These are phyloP conservation scores for Codiaeum variegatum DNA, from an alignment of 441 rosid species.

Conservation along the genomic window DNA sequence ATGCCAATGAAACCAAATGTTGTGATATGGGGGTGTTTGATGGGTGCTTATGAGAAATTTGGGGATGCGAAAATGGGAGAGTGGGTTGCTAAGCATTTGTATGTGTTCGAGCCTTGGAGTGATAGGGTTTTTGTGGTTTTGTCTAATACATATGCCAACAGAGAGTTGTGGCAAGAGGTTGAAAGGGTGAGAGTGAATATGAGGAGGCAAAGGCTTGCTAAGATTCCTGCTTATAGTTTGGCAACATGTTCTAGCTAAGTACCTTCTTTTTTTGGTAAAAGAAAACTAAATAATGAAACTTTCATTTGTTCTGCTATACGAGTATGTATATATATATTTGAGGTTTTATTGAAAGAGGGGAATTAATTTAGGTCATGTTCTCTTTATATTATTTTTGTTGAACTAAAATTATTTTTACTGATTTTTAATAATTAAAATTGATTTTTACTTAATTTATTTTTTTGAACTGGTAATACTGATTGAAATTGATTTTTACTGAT, in stretches of 20 bases:
- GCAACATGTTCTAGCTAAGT: slow-evolving; percentile 27
- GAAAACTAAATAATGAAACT: no score
- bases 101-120: slow-evolving; percentile 69
- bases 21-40: slow-evolving; percentile 73
- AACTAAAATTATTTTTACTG: no score
- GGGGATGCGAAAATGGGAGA: slow-evolving; percentile 71
- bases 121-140: slow-evolving; percentile 78
- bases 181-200: slow-evolving; percentile 58
- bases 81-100: slow-evolving; percentile 69
- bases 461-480: no score
- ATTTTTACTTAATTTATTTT: no score
- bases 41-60: slow-evolving; percentile 87
- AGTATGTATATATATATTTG: no score
- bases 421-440: no score
- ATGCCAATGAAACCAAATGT: slow-evolving; percentile 78
- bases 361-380: no score
- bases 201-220: slow-evolving; percentile 52
- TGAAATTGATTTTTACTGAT: no score
- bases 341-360: no score
- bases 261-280: not conserved
- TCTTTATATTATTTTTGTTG: no score
- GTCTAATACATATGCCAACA: slow-evolving; percentile 71
- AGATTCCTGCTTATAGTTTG: slow-evolving; percentile 67
- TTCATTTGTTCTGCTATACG: no score
- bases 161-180: slow-evolving; percentile 73